Conservation (phyloP, 306 rosid species). For the Rosa multiflora region DNA sequence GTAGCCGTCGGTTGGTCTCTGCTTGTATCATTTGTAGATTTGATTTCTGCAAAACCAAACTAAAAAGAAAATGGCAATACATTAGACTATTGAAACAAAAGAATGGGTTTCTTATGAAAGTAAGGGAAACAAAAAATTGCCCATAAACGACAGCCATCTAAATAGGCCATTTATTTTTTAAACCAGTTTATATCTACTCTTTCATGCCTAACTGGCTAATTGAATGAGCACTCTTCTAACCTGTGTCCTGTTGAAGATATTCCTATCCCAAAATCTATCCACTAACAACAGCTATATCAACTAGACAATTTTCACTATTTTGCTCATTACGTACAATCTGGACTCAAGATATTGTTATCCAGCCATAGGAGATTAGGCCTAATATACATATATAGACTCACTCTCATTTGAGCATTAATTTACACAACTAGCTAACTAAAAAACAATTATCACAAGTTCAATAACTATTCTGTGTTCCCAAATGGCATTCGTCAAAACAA, state of each 20-base stretch:
- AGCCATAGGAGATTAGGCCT: not conserved
- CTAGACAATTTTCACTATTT: not conserved
- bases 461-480: too few relatives aligned
- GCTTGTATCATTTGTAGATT: constrained; percentile 70
- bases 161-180: not conserved
- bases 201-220: not conserved
- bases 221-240: not conserved
- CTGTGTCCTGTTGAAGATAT: not conserved
- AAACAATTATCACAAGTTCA: too few relatives aligned
- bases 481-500: too few relatives aligned
- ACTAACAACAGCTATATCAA: not conserved
- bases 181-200: not conserved
- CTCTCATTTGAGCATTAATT: too few relatives aligned
- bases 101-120: not conserved
- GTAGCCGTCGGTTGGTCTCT: constrained; percentile 75
- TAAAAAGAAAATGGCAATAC: not conserved
- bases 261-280: not conserved
- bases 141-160: not conserved
- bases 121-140: not conserved
- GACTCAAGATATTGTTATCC: not conserved
- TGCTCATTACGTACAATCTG: not conserved
- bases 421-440: too few relatives aligned
- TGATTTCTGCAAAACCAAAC: constrained; percentile 51
- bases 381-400: too few relatives aligned
- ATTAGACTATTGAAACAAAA: constrained; percentile 12